Evolutionary conservation across 768 basidiomycete genomes (phyloP), one percentile per base, ranked within the genome.

Genomic region (Boletellus ananas): DNA sequence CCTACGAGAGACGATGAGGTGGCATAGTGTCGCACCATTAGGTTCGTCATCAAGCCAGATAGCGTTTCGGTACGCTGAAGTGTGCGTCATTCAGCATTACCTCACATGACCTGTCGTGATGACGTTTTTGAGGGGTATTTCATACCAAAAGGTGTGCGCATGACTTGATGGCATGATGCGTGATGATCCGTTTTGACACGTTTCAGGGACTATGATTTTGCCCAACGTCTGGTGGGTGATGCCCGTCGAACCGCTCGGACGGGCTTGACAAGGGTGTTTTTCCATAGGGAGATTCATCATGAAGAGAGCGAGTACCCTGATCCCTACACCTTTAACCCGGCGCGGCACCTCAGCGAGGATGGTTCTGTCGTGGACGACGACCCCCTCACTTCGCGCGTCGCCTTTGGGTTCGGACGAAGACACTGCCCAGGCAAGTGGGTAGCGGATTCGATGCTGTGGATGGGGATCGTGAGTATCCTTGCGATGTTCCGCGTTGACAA

Each of bases 51-150:
- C 6, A 35, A 39, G 2, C 1, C n/a, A 16, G 7, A 1, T 13
- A 10, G 9, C 31, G 21, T 18, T 43, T 38, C 7, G 35, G 38
- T 11, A 43, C 25, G 34, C 53, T 63, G 34, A 65, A 5, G 4
- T 29, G 23, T 17, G 16, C 25, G n/a, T 3, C 17, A 45, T 41
- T 29, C 36, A 66, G 64, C 64, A 25, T 31, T 68, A 29, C 65
- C 65, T 38, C 67, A 62, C 36, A 57, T 57, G 54, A 68, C 66
- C 17, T 49, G 41, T 16, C 34, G 54, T 8, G 76, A 79, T 40
- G 78, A 80, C 51, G 58, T 69, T 4, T 79, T 76, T 49, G 68
- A 73, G 2, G 77, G 74, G 1, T 71, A 70, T 51, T 62, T 60
- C 38, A 68, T 73, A 34, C 72, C 73, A 14, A 65, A 66, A 50